phyloP scores from a whole-genome alignment of 371 early-diverging fungal species.

The Circinella umbellata region DNA sequence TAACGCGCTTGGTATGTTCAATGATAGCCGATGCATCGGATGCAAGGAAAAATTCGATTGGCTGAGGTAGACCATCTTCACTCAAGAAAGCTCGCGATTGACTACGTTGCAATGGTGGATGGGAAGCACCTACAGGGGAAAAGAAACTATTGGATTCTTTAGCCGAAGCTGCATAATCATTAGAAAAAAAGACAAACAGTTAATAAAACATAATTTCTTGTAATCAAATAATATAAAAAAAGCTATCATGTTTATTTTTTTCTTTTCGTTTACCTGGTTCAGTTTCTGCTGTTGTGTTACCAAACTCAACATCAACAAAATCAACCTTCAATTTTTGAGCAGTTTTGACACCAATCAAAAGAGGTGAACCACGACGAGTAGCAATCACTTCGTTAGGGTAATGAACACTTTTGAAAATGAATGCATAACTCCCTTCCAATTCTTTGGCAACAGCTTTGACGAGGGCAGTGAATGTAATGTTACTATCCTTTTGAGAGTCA shows the following conservation, averaged over 20 bases:
- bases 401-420: constrained; percentile 91
- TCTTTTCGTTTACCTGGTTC: constrained; percentile 14
- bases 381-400: constrained; percentile 95
- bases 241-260: too few species aligned
- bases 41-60: constrained; percentile 96
- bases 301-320: constrained; percentile 82
- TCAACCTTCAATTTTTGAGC: constrained; percentile 91
- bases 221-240: too few species aligned
- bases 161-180: constrained; percentile 18
- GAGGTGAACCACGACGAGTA: constrained; percentile 95
- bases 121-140: constrained; percentile 39
- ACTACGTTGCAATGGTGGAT: constrained; percentile 74
- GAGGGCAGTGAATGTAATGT: constrained; percentile 78
- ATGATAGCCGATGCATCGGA: constrained; percentile 97
- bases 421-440: constrained; percentile 97
- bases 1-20: constrained; percentile 97
- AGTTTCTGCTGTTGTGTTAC: constrained; percentile 23
- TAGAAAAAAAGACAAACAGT: background rate
- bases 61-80: constrained; percentile 89
- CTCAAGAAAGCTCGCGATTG: constrained; percentile 92
- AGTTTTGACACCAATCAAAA: constrained; percentile 97
- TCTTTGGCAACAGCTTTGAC: constrained; percentile 95
- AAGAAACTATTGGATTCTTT: constrained; percentile 36
- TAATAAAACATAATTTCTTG: too few species aligned
- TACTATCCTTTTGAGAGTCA: constrained; percentile 78